Evolutionary conservation across 108 stramenopile genomes (phyloP).

Genomic region (Skeletonema grethae): DNA sequence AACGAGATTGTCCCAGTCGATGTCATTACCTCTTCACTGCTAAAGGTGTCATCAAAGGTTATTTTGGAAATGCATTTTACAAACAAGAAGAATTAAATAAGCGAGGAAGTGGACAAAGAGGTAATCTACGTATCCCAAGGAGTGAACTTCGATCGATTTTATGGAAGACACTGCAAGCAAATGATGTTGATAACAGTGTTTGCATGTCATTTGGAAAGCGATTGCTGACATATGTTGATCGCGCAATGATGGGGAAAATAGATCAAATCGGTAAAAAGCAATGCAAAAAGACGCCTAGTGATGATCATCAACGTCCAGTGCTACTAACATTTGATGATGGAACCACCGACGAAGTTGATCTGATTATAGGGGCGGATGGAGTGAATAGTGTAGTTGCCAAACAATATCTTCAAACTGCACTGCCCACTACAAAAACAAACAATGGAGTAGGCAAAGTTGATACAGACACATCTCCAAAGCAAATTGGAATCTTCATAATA

Average conservation of each 20-base stretch:
- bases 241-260: conserved; percentile 34
- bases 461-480: conserved; percentile 37
- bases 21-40: conserved; percentile 77
- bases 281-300: neutral
- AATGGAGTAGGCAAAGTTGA: neutral
- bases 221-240: conserved; percentile 36
- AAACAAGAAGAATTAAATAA: neutral
- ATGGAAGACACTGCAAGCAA: conserved; percentile 43
- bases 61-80: conserved; percentile 86
- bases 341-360: conserved; percentile 55
- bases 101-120: conserved; percentile 74
- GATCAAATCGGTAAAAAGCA: conserved; percentile 32
- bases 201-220: conserved; percentile 38
- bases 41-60: conserved; percentile 59
- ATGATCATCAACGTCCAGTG: conserved; percentile 30
- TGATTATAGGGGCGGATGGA: conserved; percentile 86
- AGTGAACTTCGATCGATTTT: conserved; percentile 62
- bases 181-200: conserved; percentile 7
- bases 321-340: conserved; percentile 54
- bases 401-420: conserved; percentile 36
- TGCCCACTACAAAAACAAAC: conserved; percentile 19
- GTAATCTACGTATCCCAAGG: conserved; percentile 83
- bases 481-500: conserved; percentile 72
- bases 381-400: conserved; percentile 70
- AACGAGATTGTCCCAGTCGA: conserved; percentile 75